Base-by-base conservation (phyloP, 805 yeast species). In the Wickerhamomyces queroliae region DNA sequence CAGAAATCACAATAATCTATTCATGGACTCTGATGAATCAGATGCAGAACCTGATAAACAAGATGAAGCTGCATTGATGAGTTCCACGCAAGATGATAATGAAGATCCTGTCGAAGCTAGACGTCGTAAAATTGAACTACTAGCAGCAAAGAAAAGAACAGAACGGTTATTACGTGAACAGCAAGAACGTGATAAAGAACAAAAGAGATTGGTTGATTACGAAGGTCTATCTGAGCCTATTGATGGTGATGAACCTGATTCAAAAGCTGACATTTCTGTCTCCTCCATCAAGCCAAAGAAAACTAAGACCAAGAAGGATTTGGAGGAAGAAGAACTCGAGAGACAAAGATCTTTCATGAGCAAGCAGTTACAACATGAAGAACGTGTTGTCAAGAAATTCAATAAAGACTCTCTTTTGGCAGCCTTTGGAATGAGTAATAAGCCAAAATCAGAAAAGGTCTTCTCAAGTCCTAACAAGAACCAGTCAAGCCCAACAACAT, bases 161-260 rank as follows among this genome's bases (percentile, higher is more conserved):
- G 47, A 47, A 33, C 43, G 59, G 22, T 35, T 55, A 2, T 18
- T 48, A 21, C 45, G 41, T 23, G 47, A 45, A 24, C 55, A 53
- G 23, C 40, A 48, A 22, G 38, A 37, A 18, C 40, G 38, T 28
- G 37, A 36, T n/a, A 37, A 37, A 24, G 41, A 35, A 2, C 22
- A 36, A 7, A 47, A 46, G 22, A 35, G 44, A 7, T 37, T 48
- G 2, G 36, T 30, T 9, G 7, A n/a, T 2, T 26, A 21, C 12
- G 20, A 37, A 29, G 29, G 30, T 4, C 23, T 36, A 7, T 23
- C 23, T 13, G 23, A 38, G 9, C 33, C 29, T 3, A n/a, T 33
- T 13, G 38, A 43, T 4, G 44, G 20, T 21, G 42, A 44, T 27
- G 35, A 22, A 3, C 43, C 35, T 19, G 44, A 42, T 3, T 43